Percentiles rank a stretch among this genome's conserved stretches.
Evolutionary conservation across 805 yeast genomes (phyloP).

Genomic region (Nadsonia fulvescens): DNA sequence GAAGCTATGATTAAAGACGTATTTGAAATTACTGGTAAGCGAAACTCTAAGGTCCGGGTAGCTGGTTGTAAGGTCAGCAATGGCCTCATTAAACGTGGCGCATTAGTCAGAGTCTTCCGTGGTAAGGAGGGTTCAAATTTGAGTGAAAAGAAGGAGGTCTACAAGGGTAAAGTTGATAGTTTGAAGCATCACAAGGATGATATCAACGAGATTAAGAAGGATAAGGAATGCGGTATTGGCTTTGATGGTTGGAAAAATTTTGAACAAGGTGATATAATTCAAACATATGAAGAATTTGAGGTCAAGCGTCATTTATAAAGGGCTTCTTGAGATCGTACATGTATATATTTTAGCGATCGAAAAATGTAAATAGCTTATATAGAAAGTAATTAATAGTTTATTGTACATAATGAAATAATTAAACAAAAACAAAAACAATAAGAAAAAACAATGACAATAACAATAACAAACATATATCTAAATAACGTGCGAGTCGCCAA

Average conservation of each 20-base stretch:
- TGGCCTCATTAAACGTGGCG: conserved; percentile 48
- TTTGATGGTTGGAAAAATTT: conserved; percentile 50
- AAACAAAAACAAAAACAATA: too few species aligned
- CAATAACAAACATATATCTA: too few species aligned
- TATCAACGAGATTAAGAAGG: conserved; percentile 58
- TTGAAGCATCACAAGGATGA: conserved; percentile 73
- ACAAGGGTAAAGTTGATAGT: conserved; percentile 46
- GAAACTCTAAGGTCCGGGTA: conserved; percentile 32
- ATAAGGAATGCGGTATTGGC: conserved; percentile 77
- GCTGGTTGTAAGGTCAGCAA: conserved; percentile 76
- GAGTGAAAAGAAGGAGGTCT: conserved; percentile 28
- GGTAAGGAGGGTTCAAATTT: too few species aligned
- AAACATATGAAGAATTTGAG: conserved; percentile 49
- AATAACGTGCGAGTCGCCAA: conserved; percentile 33
- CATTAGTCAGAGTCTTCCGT: conserved; percentile 40
- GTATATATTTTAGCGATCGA: too few species aligned
- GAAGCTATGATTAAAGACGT: conserved; percentile 53
- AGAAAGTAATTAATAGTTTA: too few species aligned
- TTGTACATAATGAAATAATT: too few species aligned
- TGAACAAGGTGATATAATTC: conserved; percentile 57
- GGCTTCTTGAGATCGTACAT: too few species aligned
- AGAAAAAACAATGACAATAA: too few species aligned
- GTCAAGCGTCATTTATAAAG: conserved; percentile 29
- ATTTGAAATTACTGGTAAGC: conserved; percentile 47
- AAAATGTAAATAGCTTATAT: too few species aligned